Evolutionary conservation across 345 rosid species (phyloP).

Genomic region (Arabidopsis arenosa): DNA sequence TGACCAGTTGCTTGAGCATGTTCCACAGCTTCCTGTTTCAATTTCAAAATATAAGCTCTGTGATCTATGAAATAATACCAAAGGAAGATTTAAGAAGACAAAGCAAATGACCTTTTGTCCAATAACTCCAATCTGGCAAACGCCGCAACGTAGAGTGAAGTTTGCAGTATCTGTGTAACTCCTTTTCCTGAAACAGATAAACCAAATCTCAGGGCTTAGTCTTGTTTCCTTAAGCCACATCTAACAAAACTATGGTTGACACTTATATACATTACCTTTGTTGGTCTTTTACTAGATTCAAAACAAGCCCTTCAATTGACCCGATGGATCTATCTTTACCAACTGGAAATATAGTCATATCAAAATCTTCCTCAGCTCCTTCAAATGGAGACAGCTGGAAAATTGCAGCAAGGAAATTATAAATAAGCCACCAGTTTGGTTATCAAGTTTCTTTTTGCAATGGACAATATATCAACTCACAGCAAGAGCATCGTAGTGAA

Average conservation of each 20-base stretch:
- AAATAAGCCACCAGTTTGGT: neutral
- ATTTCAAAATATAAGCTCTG: slow-evolving; percentile 15
- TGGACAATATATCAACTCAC: slow-evolving; percentile 51
- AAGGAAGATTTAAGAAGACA: neutral
- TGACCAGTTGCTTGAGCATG: slow-evolving; percentile 97
- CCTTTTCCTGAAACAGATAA: slow-evolving; percentile 64
- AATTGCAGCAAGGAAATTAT: neutral
- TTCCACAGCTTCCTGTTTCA: slow-evolving; percentile 80
- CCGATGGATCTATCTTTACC: slow-evolving; percentile 68
- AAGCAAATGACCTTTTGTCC: slow-evolving; percentile 75
- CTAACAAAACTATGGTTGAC: neutral
- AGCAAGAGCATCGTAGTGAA: slow-evolving; percentile 94
- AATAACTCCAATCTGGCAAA: slow-evolving; percentile 85
- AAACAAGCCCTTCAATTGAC: slow-evolving; percentile 58
- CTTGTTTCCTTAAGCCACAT: slow-evolving; percentile 21
- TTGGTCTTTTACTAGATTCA: slow-evolving; percentile 74
- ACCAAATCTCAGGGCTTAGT: slow-evolving; percentile 19
- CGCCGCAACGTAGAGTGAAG: slow-evolving; percentile 93
- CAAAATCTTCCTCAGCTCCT: slow-evolving; percentile 92
- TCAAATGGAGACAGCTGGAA: slow-evolving; percentile 78
- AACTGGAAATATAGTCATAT: slow-evolving; percentile 78
- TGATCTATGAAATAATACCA: slow-evolving; percentile 18
- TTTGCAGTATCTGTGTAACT: slow-evolving; percentile 79
- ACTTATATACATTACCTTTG: slow-evolving; percentile 57
- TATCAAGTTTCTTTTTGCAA: neutral